phyloP scores from a whole-genome alignment of 768 basidiomycete species.

The Mycena olivaceomarginata region DNA sequence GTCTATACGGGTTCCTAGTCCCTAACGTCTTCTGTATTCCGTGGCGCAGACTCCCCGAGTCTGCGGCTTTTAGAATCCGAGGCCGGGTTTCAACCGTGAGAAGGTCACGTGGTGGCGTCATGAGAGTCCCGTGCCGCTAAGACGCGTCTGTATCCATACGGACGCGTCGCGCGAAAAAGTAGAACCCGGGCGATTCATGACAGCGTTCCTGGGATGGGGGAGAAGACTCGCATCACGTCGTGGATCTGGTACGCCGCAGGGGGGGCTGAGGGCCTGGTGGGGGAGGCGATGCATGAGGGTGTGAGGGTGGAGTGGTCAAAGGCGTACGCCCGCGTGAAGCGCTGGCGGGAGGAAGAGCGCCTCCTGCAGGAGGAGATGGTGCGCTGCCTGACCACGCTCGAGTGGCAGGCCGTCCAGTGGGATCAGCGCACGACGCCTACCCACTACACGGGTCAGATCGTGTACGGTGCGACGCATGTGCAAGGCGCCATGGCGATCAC shows the following conservation, averaged over 20 bases:
- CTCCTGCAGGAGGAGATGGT: slow-evolving; percentile 2
- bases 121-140: too few species aligned
- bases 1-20: too few species aligned
- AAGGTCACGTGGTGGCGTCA: too few species aligned
- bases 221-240: neutral
- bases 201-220: neutral
- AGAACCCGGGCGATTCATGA: too few species aligned
- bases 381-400: neutral
- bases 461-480: neutral
- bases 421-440: neutral
- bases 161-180: too few species aligned
- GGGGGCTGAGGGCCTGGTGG: neutral
- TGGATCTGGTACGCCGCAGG: neutral
- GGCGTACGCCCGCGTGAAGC: neutral
- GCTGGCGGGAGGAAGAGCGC: neutral
- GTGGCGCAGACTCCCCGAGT: too few species aligned
- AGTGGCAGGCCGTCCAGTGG: neutral
- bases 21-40: too few species aligned
- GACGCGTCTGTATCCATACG: too few species aligned
- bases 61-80: too few species aligned
- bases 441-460: neutral
- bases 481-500: neutral
- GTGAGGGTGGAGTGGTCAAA: neutral
- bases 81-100: too few species aligned
- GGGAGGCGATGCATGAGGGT: neutral